A percentile compares a stretch with the other conserved stretches of the same genome.
phyloP scores from a whole-genome alignment of 352 stramenopile species.

The Pythium phragmitis region DNA sequence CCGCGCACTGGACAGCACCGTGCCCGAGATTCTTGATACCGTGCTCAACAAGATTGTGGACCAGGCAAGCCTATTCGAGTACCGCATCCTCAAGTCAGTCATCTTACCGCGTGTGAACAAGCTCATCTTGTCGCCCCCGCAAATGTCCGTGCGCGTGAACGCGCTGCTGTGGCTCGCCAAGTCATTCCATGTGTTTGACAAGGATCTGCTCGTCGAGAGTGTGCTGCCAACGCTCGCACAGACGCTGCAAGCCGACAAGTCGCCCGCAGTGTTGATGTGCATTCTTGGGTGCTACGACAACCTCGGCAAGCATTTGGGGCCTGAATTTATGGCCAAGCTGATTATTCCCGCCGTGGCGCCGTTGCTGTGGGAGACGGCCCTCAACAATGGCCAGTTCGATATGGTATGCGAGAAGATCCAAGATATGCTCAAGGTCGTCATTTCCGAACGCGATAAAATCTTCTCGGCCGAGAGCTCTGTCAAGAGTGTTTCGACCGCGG shows the following conservation, averaged over 20 bases:
- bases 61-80: constrained; percentile 86
- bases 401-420: constrained; percentile 87
- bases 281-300: constrained; percentile 88
- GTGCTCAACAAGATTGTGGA: constrained; percentile 89
- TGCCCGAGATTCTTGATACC: constrained; percentile 85
- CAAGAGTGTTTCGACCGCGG: constrained; percentile 52
- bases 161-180: constrained; percentile 84
- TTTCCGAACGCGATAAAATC: constrained; percentile 76
- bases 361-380: constrained; percentile 71
- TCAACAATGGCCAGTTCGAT: constrained; percentile 86
- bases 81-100: constrained; percentile 86
- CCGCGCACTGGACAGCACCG: constrained; percentile 76
- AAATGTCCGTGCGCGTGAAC: constrained; percentile 85
- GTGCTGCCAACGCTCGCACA: constrained; percentile 74
- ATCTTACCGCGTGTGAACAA: constrained; percentile 87
- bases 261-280: constrained; percentile 84
- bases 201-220: constrained; percentile 82
- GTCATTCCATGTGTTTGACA: constrained; percentile 89
- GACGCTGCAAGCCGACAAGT: constrained; percentile 79
- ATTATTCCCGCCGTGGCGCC: constrained; percentile 81
- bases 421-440: constrained; percentile 88
- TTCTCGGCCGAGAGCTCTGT: constrained; percentile 75
- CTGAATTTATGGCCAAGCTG: constrained; percentile 80
- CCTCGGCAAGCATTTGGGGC: constrained; percentile 82
- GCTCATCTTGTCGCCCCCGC: constrained; percentile 78